Evolutionary conservation across 2,329 filamentous ascomycete species (phyloP), one percentile per base, ranked within the genome.

Genomic region (Cladosporium sp.): DNA sequence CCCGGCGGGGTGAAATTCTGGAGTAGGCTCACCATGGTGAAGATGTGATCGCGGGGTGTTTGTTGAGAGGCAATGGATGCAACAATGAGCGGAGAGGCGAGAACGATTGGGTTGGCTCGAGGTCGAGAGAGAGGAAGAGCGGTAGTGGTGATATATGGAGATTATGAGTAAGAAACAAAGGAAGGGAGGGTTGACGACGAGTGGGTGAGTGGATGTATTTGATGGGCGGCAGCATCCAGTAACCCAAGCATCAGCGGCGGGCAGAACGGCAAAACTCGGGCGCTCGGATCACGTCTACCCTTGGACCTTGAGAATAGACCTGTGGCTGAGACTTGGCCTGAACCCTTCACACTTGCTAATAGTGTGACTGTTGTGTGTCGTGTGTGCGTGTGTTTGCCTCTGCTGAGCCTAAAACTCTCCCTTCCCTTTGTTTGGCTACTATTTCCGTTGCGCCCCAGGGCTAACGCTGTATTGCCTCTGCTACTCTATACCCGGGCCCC

Each of bases 1-100:
- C 37, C 24, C 8, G 18, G 18, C 51, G 37, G 41, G 32, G 24
- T 24, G 18, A 27, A 24, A 49, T 34, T 44, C 42, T 47, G 30
- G 27, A 12, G 40, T 42, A 27, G 15, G 49, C 50, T 52, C 39
- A 58, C 56, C 56, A 58, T 58, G 38, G 27, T 53, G 52, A 55
- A 27, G 41, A 54, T 55, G n/a, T 50, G 53, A 29, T 47, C 45
- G 45, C 37, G 43, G 37, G 44, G 52, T 47, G 44, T 43, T 53
- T 43, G 49, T 15, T n/a, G 17, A 56, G n/a, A n/a, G n/a, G n/a
- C n/a, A n/a, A n/a, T n/a, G n/a, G n/a, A n/a, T n/a, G n/a, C n/a
- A n/a, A n/a, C n/a, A 27, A 27, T 9, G 20, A 27, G 20, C n/a
- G 39, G 39, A 15, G 19, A 15, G 22, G 8, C 3, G 39, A 27